Evolutionary conservation across 164 flowering plant species (phyloP), one percentile per base, ranked within the genome.

Genomic region (Dillenia suffruticosa): DNA sequence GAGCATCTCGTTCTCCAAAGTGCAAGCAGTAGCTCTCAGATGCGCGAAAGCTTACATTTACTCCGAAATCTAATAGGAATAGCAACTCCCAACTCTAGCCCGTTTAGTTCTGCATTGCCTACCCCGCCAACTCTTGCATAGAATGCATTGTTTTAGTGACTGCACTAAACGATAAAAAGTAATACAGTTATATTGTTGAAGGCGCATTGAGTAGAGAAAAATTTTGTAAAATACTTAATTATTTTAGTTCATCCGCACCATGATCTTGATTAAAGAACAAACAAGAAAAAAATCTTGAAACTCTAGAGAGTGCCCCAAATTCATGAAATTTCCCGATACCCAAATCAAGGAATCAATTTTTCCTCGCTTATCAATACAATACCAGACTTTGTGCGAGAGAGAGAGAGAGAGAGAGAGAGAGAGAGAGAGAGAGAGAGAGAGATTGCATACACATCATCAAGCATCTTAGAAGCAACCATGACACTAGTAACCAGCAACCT

Each of bases 121-220:
- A 94, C 84, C 48, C 98, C 98, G 12, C 97, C 98, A n/a, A 94
- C 97, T 49, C 87, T 66, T 0, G 97, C 97, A 58, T 75, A 94
- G 63, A 90, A 84, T 52, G 91, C 90, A 68, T 94, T 94, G 74
- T 94, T 86, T 22, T 86, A 88, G 19, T 94, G 98, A 79, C 98
- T 93, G 82, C 59, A 74, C 11, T 14, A n/a, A 8, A 12, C 11
- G 8, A 54, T 24, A 22, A 63, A 12, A 7, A 12, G 17, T 49
- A 17, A 15, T 1, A 56, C 49, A 49, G n/a, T 63, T 47, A 26
- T 32, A 4, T 32, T 32, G 40, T 7, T 32, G 40, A 32, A 32
- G 40, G 7, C 40, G 0, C 40, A 32, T 6, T 32, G 40, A 32
- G 32, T 26, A 2, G 3, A 26, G 40, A 32, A 32, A 32, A 32